Conservation (phyloP, 768 basidiomycete species). For the Trametes sanguinea region DNA sequence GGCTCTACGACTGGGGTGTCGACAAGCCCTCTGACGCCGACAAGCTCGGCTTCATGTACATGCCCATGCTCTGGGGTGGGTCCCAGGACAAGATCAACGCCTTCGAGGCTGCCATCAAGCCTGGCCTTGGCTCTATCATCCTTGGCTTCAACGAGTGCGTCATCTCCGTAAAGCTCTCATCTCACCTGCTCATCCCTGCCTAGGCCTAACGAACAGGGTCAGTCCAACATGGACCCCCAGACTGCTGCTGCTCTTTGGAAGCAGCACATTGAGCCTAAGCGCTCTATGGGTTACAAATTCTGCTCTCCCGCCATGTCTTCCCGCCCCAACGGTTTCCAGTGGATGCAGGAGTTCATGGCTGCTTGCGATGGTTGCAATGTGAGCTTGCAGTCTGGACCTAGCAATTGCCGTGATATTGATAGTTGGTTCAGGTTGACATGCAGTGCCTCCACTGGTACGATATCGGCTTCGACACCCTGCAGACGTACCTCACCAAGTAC, state of each 20-base stretch:
- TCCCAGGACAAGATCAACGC: slow-evolving; percentile 43
- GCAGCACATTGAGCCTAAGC: slow-evolving; percentile 60
- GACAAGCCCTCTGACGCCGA: slow-evolving; percentile 43
- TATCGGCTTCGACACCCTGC: slow-evolving; percentile 47
- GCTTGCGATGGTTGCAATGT: slow-evolving; percentile 43
- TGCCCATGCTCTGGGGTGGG: slow-evolving; percentile 73
- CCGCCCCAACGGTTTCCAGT: slow-evolving; percentile 54
- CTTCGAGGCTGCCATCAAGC: slow-evolving; percentile 48
- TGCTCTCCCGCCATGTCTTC: slow-evolving; percentile 71
- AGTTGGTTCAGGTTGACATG: slow-evolving; percentile 47
- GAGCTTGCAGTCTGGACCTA: not conserved
- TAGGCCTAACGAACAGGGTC: slow-evolving; percentile 68
- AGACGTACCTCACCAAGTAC: slow-evolving; percentile 50
- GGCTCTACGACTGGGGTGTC: slow-evolving; percentile 71
- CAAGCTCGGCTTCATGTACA: slow-evolving; percentile 51
- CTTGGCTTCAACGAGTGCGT: slow-evolving; percentile 78
- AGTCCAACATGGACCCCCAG: slow-evolving; percentile 60
- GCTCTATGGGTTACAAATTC: slow-evolving; percentile 54
- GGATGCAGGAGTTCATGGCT: slow-evolving; percentile 63
- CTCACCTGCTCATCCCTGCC: slow-evolving; percentile 5
- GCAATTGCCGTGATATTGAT: not conserved
- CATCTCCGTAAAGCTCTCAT: slow-evolving; percentile 33
- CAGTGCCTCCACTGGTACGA: slow-evolving; percentile 75
- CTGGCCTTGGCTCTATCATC: slow-evolving; percentile 52
- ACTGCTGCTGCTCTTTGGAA: slow-evolving; percentile 59